Conservation (phyloP, 768 basidiomycete genomes). For the Serendipita sp. region DNA sequence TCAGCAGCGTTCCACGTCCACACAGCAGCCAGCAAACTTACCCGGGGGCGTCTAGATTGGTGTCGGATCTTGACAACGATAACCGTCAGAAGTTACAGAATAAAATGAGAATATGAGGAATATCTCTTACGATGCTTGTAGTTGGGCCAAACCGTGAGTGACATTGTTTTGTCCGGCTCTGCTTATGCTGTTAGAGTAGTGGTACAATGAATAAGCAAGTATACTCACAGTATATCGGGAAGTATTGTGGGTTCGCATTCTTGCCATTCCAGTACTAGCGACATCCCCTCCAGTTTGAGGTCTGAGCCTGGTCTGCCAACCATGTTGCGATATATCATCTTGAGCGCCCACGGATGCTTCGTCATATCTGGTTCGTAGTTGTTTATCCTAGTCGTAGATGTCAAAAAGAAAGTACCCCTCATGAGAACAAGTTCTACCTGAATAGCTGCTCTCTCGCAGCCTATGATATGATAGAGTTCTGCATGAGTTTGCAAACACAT, state of each 20-base stretch:
- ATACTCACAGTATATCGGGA: not conserved
- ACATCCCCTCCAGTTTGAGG: not conserved
- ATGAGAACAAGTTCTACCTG: not conserved
- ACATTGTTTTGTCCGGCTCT: too few species aligned
- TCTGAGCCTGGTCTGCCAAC: not conserved
- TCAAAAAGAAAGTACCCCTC: not conserved
- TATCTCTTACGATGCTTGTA: too few species aligned
- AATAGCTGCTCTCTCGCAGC: not conserved
- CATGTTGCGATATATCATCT: not conserved
- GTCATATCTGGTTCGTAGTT: not conserved
- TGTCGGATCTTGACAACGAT: too few species aligned
- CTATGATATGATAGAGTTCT: not conserved
- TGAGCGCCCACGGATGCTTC: conserved; percentile 3
- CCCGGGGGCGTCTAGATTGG: too few species aligned
- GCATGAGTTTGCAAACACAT: not conserved
- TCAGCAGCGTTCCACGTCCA: too few species aligned
- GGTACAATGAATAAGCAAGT: too few species aligned
- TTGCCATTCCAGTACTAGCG: not conserved
- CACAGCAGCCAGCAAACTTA: too few species aligned
- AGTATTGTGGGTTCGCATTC: not conserved
- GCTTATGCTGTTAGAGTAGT: too few species aligned
- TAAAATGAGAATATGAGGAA: too few species aligned
- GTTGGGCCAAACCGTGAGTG: too few species aligned
- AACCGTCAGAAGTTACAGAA: too few species aligned
- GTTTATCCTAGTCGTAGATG: not conserved